Conservation (phyloP, 352 stramenopile genomes). For the Phytophthora pluvialis region DNA sequence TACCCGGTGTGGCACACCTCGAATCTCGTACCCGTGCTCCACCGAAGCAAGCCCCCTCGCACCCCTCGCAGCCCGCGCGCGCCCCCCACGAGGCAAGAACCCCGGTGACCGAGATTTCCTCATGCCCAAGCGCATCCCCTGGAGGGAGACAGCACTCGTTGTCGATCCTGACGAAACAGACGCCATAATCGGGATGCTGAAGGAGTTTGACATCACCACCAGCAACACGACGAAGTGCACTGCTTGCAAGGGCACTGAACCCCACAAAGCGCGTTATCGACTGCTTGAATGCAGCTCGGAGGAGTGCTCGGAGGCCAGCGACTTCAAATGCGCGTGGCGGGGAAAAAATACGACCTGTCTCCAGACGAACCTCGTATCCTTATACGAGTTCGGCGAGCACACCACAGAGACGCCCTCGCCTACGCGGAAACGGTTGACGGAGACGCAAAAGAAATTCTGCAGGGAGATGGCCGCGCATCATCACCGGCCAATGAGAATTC, state of each 20-base stretch:
- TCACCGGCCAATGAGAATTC: background rate
- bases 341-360: background rate
- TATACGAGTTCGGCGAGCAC: background rate
- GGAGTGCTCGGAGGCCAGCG: background rate
- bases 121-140: background rate
- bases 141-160: background rate
- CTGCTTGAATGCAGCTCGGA: background rate
- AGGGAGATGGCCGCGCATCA: constrained; percentile 3
- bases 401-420: background rate
- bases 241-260: background rate
- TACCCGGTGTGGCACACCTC: no score
- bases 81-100: background rate
- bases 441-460: constrained; percentile 7
- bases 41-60: no score
- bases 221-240: background rate
- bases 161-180: background rate
- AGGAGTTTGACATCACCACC: background rate
- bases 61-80: no score
- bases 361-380: background rate
- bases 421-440: background rate
- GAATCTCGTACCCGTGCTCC: no score
- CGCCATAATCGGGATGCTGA: background rate
- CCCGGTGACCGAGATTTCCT: background rate
- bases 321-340: background rate
- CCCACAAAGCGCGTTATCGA: background rate